phyloP scores from a whole-genome alignment of 768 basidiomycete genomes.

The Panaeolus papilionaceus region DNA sequence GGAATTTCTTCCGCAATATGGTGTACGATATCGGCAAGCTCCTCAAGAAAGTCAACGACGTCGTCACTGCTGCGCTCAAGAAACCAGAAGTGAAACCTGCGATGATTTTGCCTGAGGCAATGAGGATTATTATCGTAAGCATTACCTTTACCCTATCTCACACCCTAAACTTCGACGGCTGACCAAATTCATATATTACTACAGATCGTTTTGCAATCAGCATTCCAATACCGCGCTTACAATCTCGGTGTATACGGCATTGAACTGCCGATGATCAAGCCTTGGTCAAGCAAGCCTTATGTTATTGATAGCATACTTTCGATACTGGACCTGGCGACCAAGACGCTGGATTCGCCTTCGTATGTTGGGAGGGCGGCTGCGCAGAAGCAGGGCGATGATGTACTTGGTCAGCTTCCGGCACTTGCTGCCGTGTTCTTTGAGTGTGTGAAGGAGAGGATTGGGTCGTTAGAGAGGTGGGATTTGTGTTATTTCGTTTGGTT shows the following conservation, averaged over 20 bases:
- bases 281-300: slow-evolving; percentile 81
- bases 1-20: slow-evolving; percentile 83
- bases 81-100: slow-evolving; percentile 50
- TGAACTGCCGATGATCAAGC: slow-evolving; percentile 67
- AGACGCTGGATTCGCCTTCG: slow-evolving; percentile 45
- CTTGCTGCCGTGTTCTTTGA: slow-evolving; percentile 69
- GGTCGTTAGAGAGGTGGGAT: slow-evolving; percentile 68
- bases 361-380: slow-evolving; percentile 25
- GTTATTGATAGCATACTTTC: slow-evolving; percentile 72
- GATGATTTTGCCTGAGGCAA: slow-evolving; percentile 67
- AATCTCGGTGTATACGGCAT: slow-evolving; percentile 82
- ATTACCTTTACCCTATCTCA: not conserved
- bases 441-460: slow-evolving; percentile 70
- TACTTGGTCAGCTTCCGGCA: slow-evolving; percentile 63
- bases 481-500: not conserved
- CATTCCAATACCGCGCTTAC: slow-evolving; percentile 76
- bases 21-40: slow-evolving; percentile 71
- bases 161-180: not conserved
- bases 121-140: slow-evolving; percentile 70
- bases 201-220: slow-evolving; percentile 76
- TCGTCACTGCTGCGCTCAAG: slow-evolving; percentile 50
- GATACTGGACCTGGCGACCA: slow-evolving; percentile 73
- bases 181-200: not conserved
- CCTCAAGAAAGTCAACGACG: slow-evolving; percentile 62
- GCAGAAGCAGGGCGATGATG: slow-evolving; percentile 39